A percentile compares a stretch with the other conserved stretches of the same genome.
Evolutionary conservation across 2,329 filamentous ascomycete species (phyloP).

Genomic region (Bipolaris zeicola): DNA sequence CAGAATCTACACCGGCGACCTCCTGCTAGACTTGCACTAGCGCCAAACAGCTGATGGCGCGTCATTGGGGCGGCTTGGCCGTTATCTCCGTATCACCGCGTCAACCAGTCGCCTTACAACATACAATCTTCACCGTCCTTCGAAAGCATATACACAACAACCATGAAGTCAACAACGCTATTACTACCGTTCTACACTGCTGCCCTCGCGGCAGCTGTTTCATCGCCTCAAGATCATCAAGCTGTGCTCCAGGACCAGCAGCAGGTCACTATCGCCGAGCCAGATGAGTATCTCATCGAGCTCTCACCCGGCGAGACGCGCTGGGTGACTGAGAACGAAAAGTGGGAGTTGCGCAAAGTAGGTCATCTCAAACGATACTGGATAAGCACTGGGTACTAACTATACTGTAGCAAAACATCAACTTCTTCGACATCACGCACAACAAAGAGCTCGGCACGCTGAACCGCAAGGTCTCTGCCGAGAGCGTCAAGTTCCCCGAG

Average conservation of each 20-base stretch:
- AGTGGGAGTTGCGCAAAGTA: slow-evolving; percentile 88
- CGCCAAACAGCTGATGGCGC: slow-evolving; percentile 3
- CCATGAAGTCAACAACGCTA: slow-evolving; percentile 44
- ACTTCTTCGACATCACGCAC: slow-evolving; percentile 94
- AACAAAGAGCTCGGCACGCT: slow-evolving; percentile 66
- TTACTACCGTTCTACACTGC: slow-evolving; percentile 42
- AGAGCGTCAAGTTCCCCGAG: slow-evolving; percentile 68
- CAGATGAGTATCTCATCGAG: slow-evolving; percentile 69
- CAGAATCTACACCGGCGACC: background rate
- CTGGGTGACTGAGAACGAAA: slow-evolving; percentile 94
- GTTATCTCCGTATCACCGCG: slow-evolving; percentile 16
- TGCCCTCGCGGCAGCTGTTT: slow-evolving; percentile 34
- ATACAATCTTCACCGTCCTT: slow-evolving; percentile 3
- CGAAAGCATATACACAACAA: slow-evolving; percentile 11
- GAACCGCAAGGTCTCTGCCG: slow-evolving; percentile 28
- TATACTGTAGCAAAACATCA: slow-evolving; percentile 70
- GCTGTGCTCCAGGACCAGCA: slow-evolving; percentile 38
- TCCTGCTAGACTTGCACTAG: slow-evolving; percentile 3
- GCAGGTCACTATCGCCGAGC: slow-evolving; percentile 31
- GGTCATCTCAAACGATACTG: slow-evolving; percentile 32
- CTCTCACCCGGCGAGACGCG: slow-evolving; percentile 78
- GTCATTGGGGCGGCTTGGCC: slow-evolving; percentile 4
- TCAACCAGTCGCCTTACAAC: slow-evolving; percentile 16
- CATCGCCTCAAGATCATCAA: slow-evolving; percentile 35
- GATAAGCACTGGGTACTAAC: slow-evolving; percentile 23